Conservation (phyloP, 495 filamentous ascomycete genomes). For the Neurospora tetraspora region DNA sequence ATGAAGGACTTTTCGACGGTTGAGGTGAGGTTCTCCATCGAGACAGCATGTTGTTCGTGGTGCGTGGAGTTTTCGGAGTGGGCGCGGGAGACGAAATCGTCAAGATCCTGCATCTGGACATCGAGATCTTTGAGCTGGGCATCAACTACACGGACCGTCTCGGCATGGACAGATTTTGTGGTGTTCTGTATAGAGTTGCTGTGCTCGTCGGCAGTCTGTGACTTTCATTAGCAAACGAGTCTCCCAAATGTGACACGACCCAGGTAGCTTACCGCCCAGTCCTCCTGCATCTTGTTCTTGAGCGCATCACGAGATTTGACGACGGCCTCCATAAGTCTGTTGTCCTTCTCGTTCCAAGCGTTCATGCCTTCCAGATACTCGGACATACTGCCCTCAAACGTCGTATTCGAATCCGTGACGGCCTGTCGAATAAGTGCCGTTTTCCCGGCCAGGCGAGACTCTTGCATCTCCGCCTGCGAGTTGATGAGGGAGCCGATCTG, state of each 20-base stretch:
- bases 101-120: constrained; percentile 75
- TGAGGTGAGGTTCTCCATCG: constrained; percentile 47
- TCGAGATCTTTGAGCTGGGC: constrained; percentile 80
- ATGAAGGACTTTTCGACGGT: constrained; percentile 62
- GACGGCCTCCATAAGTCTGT: constrained; percentile 58
- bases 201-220: constrained; percentile 63
- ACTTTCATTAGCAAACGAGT: constrained; percentile 17
- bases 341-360: constrained; percentile 61
- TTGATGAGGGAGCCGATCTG: constrained; percentile 72
- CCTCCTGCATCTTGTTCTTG: constrained; percentile 72
- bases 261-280: constrained; percentile 62
- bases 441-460: constrained; percentile 55
- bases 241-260: neutral
- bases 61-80: constrained; percentile 70
- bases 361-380: constrained; percentile 65
- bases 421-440: constrained; percentile 51
- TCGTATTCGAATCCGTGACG: constrained; percentile 48
- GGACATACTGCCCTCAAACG: constrained; percentile 51
- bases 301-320: constrained; percentile 61
- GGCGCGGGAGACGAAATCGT: constrained; percentile 81
- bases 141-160: constrained; percentile 83
- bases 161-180: constrained; percentile 81
- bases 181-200: constrained; percentile 69
- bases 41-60: constrained; percentile 52
- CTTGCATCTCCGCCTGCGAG: constrained; percentile 60